Evolutionary conservation across 1,284 basidiomycete species (phyloP).

Genomic region (Cryptococcus sp.): DNA sequence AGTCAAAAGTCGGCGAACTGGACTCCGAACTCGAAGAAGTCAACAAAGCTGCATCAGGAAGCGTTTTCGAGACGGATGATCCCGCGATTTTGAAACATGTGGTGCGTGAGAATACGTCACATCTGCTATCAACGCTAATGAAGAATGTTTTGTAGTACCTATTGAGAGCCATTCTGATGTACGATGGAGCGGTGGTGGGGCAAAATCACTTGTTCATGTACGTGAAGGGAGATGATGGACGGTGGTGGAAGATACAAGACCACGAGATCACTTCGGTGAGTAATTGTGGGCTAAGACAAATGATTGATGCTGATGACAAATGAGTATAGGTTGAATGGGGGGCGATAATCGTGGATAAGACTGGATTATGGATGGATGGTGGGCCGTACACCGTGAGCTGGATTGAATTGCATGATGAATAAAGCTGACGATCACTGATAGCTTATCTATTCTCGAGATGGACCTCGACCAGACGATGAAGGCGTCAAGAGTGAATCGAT

Average conservation of each 20-base stretch:
- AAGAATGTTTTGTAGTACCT: conserved; percentile 29
- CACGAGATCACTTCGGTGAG: conserved; percentile 32
- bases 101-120: conserved; percentile 19
- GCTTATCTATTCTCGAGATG: conserved; percentile 35
- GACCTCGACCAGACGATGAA: conserved; percentile 18
- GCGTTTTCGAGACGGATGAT: conserved; percentile 39
- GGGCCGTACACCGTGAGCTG: conserved; percentile 41
- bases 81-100: conserved; percentile 33
- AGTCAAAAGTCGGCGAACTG: conserved; percentile 24
- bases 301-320: background rate
- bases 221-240: conserved; percentile 24
- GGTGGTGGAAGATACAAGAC: conserved; percentile 46
- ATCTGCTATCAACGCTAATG: background rate
- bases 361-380: conserved; percentile 46
- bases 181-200: conserved; percentile 42
- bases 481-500: background rate
- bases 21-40: conserved; percentile 28
- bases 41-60: conserved; percentile 17
- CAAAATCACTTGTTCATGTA: conserved; percentile 43
- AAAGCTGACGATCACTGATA: background rate
- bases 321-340: conserved; percentile 31
- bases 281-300: background rate
- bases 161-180: conserved; percentile 38
- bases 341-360: conserved; percentile 32
- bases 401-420: background rate